These are phyloP conservation scores for Flaveria robusta DNA, from an alignment of 129 eudicot species.

Conservation along the genomic window DNA sequence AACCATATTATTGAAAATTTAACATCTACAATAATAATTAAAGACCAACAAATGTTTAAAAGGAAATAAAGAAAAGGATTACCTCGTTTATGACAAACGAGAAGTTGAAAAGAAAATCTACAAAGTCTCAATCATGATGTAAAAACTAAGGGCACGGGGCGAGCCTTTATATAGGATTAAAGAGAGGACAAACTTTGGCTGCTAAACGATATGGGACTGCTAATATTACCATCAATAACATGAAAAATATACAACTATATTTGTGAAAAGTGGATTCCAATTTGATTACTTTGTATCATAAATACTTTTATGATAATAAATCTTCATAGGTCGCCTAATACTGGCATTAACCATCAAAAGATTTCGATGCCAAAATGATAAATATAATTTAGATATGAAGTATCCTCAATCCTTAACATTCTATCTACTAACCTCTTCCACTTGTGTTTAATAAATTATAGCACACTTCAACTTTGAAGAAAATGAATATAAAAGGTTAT, in stretches of 20 bases:
- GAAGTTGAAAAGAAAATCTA: not conserved
- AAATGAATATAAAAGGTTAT: not conserved
- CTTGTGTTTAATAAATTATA: not conserved
- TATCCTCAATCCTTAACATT: not conserved
- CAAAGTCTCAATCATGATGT: constrained; percentile 5
- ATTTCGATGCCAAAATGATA: not conserved
- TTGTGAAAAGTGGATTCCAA: not conserved
- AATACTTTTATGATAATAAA: not conserved
- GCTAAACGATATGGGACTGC: constrained; percentile 28
- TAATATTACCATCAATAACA: not conserved
- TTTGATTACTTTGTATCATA: constrained; percentile 4
- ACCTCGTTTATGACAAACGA: constrained; percentile 17
- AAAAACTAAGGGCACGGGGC: not conserved
- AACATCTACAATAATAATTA: not conserved
- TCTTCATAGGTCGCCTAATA: not conserved
- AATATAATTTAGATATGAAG: not conserved
- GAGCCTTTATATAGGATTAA: constrained; percentile 10
- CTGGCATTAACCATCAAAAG: not conserved
- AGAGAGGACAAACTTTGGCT: not conserved
- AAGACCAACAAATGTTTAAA: not conserved
- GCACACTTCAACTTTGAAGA: not conserved
- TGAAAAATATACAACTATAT: not conserved
- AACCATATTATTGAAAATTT: not conserved
- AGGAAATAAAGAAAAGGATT: constrained; percentile 12
- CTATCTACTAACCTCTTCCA: not conserved